Evolutionary conservation across 2,329 filamentous ascomycete genomes (phyloP).

Genomic region (Akanthomyces lecanii): DNA sequence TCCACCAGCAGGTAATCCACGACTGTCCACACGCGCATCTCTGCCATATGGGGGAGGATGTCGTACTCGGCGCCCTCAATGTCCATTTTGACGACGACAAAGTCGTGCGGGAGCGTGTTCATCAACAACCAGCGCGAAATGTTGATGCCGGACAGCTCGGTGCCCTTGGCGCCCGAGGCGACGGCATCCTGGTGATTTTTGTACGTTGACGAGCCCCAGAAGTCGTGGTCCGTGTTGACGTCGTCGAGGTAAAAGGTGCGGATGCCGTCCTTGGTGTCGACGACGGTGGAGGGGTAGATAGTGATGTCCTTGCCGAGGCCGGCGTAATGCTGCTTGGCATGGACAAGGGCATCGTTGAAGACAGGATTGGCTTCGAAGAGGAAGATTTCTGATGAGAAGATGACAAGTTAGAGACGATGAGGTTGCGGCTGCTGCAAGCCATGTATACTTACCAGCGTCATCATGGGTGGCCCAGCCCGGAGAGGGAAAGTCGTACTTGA

Average conservation of each 20-base stretch:
- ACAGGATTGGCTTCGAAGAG: slow-evolving; percentile 19
- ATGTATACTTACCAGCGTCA: slow-evolving; percentile 1
- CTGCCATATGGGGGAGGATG: slow-evolving; percentile 11
- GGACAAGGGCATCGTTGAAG: slow-evolving; percentile 16
- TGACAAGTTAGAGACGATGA: no score
- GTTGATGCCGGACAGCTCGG: slow-evolving; percentile 18
- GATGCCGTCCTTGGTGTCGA: slow-evolving; percentile 16
- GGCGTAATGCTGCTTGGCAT: slow-evolving; percentile 12
- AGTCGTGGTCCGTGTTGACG: slow-evolving; percentile 17
- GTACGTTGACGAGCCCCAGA: slow-evolving; percentile 18
- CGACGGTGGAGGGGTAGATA: slow-evolving; percentile 19
- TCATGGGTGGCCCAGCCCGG: slow-evolving; percentile 12
- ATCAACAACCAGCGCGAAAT: slow-evolving; percentile 19
- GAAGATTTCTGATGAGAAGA: slow-evolving; percentile 13
- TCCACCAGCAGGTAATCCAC: slow-evolving; percentile 17
- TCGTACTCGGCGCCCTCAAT: slow-evolving; percentile 20
- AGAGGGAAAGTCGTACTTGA: slow-evolving; percentile 11
- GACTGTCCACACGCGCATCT: slow-evolving; percentile 17
- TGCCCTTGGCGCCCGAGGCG: slow-evolving; percentile 16
- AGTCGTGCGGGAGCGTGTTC: slow-evolving; percentile 20
- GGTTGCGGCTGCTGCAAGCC: no score
- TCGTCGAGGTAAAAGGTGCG: slow-evolving; percentile 19
- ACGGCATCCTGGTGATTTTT: slow-evolving; percentile 17
- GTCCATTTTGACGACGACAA: slow-evolving; percentile 22
- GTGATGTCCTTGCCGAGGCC: slow-evolving; percentile 3